Evolutionary conservation across 2,329 filamentous ascomycete species (phyloP).

Genomic region (Diaporthe citriasiana): DNA sequence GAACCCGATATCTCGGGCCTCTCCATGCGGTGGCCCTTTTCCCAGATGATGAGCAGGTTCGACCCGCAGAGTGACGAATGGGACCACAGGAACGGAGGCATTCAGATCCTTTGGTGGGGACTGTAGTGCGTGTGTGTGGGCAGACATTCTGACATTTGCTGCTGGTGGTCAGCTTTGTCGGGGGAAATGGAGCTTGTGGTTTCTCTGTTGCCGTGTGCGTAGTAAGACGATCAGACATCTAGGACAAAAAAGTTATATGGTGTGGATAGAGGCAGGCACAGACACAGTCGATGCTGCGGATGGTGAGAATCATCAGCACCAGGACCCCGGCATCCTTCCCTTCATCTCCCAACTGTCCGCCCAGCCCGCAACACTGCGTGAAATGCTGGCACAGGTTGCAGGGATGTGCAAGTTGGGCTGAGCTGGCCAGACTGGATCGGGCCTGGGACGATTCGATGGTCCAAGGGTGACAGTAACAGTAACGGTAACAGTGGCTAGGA

Average conservation of each 20-base stretch:
- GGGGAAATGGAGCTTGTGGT: neutral
- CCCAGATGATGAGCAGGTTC: constrained; percentile 13
- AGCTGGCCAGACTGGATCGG: neutral
- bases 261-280: constrained; percentile 5
- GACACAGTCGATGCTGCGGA: neutral
- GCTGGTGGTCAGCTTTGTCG: constrained; percentile 22
- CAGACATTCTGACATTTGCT: constrained; percentile 13
- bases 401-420: neutral
- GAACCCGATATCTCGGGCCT: constrained; percentile 24
- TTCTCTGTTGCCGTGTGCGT: neutral
- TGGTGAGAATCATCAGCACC: constrained; percentile 19
- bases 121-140: neutral
- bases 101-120: constrained; percentile 12
- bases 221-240: neutral
- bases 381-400: neutral
- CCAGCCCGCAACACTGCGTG: constrained; percentile 3
- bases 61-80: constrained; percentile 13
- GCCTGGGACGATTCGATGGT: neutral
- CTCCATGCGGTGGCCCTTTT: constrained; percentile 10
- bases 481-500: neutral
- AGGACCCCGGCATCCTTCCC: neutral
- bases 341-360: constrained; percentile 16
- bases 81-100: neutral
- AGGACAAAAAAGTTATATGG: neutral
- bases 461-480: neutral